A percentile compares a stretch with the other conserved stretches of the same genome.
Conservation (phyloP, 2,329 filamentous ascomycete genomes). For the Acarospora socialis region DNA sequence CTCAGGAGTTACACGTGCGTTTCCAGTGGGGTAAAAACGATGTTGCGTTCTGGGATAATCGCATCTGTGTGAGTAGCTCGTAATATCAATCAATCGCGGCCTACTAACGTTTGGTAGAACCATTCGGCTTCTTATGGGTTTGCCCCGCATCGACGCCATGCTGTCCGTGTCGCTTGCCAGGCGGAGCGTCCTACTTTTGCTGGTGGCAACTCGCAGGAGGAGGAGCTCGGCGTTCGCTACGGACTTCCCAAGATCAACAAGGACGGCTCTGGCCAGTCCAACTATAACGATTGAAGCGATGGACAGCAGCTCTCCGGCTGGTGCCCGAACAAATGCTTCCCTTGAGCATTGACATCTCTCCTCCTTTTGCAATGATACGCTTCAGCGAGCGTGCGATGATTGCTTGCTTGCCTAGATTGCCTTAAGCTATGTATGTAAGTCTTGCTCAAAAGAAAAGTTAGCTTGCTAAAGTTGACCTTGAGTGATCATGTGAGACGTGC, state of each 20-base stretch:
- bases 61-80: conserved; percentile 32
- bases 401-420: too few species aligned
- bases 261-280: conserved; percentile 40
- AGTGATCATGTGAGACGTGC: too few species aligned
- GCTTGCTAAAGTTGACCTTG: too few species aligned
- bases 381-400: conserved; percentile 5
- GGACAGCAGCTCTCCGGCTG: too few species aligned
- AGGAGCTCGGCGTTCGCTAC: conserved; percentile 34
- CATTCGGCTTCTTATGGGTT: conserved; percentile 44
- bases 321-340: not conserved
- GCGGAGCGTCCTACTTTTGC: conserved; percentile 33
- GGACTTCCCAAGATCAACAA: conserved; percentile 39
- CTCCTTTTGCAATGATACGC: conserved; percentile 8
- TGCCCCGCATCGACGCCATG: conserved; percentile 41
- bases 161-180: conserved; percentile 34
- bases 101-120: conserved; percentile 24
- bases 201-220: conserved; percentile 38
- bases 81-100: not conserved
- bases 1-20: conserved; percentile 54
- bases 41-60: conserved; percentile 56
- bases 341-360: conserved; percentile 1
- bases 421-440: too few species aligned
- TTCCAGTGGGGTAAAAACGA: conserved; percentile 51
- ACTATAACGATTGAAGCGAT: conserved; percentile 39
- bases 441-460: too few species aligned